Evolutionary conservation across 352 stramenopile species (phyloP), one percentile per base, ranked within the genome.

Genomic region (Plasmopara halstedii): DNA sequence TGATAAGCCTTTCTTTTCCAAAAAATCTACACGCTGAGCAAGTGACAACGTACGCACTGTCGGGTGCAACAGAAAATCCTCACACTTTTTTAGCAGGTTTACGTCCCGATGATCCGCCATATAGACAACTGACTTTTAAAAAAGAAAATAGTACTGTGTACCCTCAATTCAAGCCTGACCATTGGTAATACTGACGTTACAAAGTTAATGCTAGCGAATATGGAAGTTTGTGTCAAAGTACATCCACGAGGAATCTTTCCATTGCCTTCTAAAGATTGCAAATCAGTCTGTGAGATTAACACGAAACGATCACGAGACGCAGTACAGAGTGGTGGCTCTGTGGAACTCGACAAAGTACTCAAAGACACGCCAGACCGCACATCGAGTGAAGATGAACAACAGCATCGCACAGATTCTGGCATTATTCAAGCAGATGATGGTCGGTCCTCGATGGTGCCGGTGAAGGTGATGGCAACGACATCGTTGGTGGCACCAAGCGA

Each of bases 1-100:
- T 2, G 73, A 72, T n/a, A 88, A 48, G 0, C 76, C 76, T 61
- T 88, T 88, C 34, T 76, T 65, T 63, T 88, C 76, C 8, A 88
- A 49, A 34, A 88, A 88, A 34, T 84, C 76, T 13, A 88, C 76
- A 32, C 73, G 73, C 49, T 88, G 67, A 17, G 76, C 73, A 6
- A 88, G 65, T 3, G 76, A 84, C 33, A 85, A 58, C 18, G 67
- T 50, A 7, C 76, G 73, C 42, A 88, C 76, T 0, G 57, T 63
- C 17, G 76, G 76, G 21, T 88, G 76, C 42, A 85, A 46, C 15
- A 88, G 59, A 51, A 88, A 88, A 33, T 77, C 51, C 57, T 85
- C 69, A 53, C 73, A 85, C 40, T 70, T 76, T 10, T 64, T 62
- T 42, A 88, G 50, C 32, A 85, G 69, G 34, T 46, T 60, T 23